Percentiles rank a stretch among this genome's conserved stretches.
Conservation (phyloP, 2,329 filamentous ascomycete genomes). For the Samsoniella hepiali region DNA sequence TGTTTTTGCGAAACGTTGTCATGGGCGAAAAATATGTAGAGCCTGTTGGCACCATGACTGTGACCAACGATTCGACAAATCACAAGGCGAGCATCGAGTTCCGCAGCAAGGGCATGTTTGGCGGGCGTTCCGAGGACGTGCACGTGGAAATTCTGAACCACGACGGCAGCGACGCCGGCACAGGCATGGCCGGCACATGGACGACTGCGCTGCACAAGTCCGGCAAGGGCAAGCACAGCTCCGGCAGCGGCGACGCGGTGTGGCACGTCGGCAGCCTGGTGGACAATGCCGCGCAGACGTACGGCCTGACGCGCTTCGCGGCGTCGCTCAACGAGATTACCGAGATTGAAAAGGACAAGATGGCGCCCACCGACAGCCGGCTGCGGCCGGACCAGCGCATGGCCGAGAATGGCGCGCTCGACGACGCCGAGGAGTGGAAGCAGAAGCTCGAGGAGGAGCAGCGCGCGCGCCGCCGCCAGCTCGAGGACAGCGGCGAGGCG, state of each 20-base stretch:
- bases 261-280: slow-evolving; percentile 80
- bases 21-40: slow-evolving; percentile 98
- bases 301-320: slow-evolving; percentile 85
- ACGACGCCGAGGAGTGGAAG: slow-evolving; percentile 81
- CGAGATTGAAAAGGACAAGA: slow-evolving; percentile 65
- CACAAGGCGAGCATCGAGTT: slow-evolving; percentile 85
- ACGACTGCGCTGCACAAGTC: slow-evolving; percentile 68
- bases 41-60: slow-evolving; percentile 84
- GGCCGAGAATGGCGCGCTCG: slow-evolving; percentile 76
- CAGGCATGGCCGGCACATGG: slow-evolving; percentile 80
- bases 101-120: slow-evolving; percentile 95
- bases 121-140: slow-evolving; percentile 88
- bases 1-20: slow-evolving; percentile 92
- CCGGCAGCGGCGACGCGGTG: slow-evolving; percentile 61
- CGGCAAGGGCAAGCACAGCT: slow-evolving; percentile 51
- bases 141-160: slow-evolving; percentile 68
- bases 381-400: slow-evolving; percentile 84
- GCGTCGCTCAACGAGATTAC: slow-evolving; percentile 87
- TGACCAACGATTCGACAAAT: slow-evolving; percentile 79
- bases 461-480: slow-evolving; percentile 65
- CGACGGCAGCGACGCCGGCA: slow-evolving; percentile 61
- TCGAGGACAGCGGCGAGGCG: slow-evolving; percentile 71
- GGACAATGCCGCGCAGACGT: slow-evolving; percentile 72
- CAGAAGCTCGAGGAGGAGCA: slow-evolving; percentile 82
- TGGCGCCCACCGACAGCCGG: slow-evolving; percentile 79